Base-by-base conservation (phyloP, 1,284 basidiomycete species). In the Apiotrichum siamense region DNA sequence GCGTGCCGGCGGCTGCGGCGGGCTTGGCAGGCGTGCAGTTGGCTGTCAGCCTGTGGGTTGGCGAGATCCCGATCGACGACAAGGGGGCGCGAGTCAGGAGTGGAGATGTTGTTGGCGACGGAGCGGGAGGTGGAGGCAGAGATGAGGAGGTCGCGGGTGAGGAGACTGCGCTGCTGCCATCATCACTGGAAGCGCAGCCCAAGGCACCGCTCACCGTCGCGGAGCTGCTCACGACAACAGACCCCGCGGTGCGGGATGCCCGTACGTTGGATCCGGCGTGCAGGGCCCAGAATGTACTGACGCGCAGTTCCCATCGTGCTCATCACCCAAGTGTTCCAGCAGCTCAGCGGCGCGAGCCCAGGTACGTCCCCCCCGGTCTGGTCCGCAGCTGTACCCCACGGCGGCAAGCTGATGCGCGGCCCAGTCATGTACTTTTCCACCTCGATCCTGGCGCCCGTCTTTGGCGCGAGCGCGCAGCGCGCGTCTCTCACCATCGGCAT, bases 381-480 rank as follows among this genome's bases (percentile, higher is more conserved):
- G 29, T 17, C 9, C 9, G 15, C 3, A 13, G 33, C n/a, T n/a
- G 13, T 35, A n/a, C 18, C n/a, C 13, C n/a, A 31, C 29, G 15
- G 29, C 15, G 15, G 7, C 15, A 7, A 9, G 15, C 7, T 15
- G 29, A 31, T 31, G 15, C 17, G 33, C 39, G 21, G n/a, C 47
- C 55, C 33, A 35, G 69, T 74, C 52, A 68, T 75, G 63, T 75
- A 72, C 61, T 75, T 72, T 44, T 70, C 70, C 18, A 72, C 72
- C 2, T 54, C 63, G 2, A 74, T 75, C 54, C 61, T 75, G 35
- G 64, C 65, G 7, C 65, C 70, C 2, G 65, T 74, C 10, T 58
- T n/a, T n/a, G n/a, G n/a, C n/a, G 52, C 54, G 9, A 63, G 64
- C 50, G 68, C 72, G 1, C 59, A 63, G 18, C 47, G 65, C 17